Evolutionary conservation across 805 yeast genomes (phyloP), one percentile per base, ranked within the genome.

Genomic region (Scheffersomyces spartinae): DNA sequence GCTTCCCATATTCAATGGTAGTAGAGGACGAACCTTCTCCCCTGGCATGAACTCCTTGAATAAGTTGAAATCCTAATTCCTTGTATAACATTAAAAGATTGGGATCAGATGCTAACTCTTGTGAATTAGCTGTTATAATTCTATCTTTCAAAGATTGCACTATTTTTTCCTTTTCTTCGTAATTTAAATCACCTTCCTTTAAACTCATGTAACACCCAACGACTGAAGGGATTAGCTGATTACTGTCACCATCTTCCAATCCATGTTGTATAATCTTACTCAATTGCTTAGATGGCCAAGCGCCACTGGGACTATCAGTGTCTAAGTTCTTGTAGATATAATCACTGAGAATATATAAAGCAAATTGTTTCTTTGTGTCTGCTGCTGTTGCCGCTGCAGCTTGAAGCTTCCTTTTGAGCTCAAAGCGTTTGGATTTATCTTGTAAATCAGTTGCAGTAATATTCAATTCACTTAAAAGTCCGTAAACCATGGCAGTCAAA

Each of bases 1-100:
- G 13, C 7, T 28, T 21, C 5, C 44, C 29, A 7, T 31, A 26
- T 9, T 27, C 30, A 17, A 36, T 31, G n/a, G 33, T 24, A 15
- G 36, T 42, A n/a, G n/a, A n/a, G n/a, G n/a, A n/a, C n/a, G n/a
- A n/a, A n/a, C n/a, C n/a, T n/a, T n/a, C n/a, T n/a, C n/a, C n/a
- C n/a, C n/a, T n/a, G n/a, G n/a, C n/a, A n/a, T n/a, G n/a, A n/a
- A n/a, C 7, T 32, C 26, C 24, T 37, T 39, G 21, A 43, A 36
- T 9, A 45, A 35, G 32, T 50, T 51, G 33, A 57, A 46, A 1
- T 47, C 61, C n/a, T n/a, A n/a, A n/a, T n/a, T n/a, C n/a, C n/a
- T n/a, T n/a, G n/a, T 26, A 57, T 33, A 7, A 41, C 33, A 28
- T 47, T 52, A 21, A 36, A 47, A 24, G 49, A 49, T 24, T 46